Evolutionary conservation across 768 basidiomycete genomes (phyloP).

Genomic region (Leccinum boreale): DNA sequence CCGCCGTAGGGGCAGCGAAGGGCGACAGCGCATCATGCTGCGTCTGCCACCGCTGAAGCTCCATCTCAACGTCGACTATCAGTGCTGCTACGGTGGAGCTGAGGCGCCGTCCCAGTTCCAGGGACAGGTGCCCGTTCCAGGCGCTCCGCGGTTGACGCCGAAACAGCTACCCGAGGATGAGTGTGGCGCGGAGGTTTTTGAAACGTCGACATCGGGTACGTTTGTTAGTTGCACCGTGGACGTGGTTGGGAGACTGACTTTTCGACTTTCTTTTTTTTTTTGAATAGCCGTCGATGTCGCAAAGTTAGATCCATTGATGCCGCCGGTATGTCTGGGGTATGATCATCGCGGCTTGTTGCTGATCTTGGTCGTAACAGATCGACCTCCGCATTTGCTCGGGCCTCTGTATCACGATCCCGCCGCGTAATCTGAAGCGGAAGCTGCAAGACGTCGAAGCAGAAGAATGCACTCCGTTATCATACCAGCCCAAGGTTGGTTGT

Average conservation of each 20-base stretch:
- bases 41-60: conserved; percentile 14
- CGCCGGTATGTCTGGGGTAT: conserved; percentile 16
- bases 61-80: neutral
- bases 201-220: conserved; percentile 15
- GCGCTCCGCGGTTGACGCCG: conserved; percentile 26
- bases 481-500: conserved; percentile 20
- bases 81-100: too few relatives aligned
- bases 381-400: conserved; percentile 16
- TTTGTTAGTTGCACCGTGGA: neutral
- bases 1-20: neutral
- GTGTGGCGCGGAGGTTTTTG: conserved; percentile 12
- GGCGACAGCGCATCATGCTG: conserved; percentile 1
- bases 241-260: neutral
- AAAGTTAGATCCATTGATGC: conserved; percentile 2
- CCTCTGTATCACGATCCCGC: conserved; percentile 25
- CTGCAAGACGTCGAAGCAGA: conserved; percentile 15
- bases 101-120: neutral
- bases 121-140: conserved; percentile 7
- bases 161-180: conserved; percentile 26
- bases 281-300: conserved; percentile 9
- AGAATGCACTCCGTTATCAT: neutral
- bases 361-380: neutral
- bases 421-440: conserved; percentile 23
- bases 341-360: neutral
- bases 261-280: neutral